Base-by-base conservation (phyloP, 129 eudicot genomes). In the Smallanthus sonchifolius region DNA sequence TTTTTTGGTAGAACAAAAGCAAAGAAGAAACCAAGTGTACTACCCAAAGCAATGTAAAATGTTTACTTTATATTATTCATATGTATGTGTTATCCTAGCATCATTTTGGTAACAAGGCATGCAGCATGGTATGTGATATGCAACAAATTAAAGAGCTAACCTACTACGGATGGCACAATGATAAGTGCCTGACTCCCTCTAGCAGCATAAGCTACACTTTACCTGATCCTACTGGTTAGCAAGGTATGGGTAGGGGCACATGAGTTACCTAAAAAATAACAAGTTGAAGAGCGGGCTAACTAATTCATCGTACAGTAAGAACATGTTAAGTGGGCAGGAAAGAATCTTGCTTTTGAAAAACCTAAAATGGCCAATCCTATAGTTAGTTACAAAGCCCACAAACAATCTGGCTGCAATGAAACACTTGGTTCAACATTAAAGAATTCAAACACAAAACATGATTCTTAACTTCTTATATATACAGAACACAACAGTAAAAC, bases 1-100 rank as follows among this genome's bases (percentile, higher is more conserved):
- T 79, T 92, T 83, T 87, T 92, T 64, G 84, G 88, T 47, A 89
- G 88, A 81, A 73, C 82, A 47, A 89, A 78, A 80, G 70, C 77
- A 10, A 87, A 80, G 75, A 87, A 86, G 79, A 84, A 83, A 82
- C 42, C 83, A 36, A 78, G 51, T 28, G 43, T 73, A 37, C 40
- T 62, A 73, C 43, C 87, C 2, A 80, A 77, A 80, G 24, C 77
- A 43, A 51, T 82, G 84, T 85, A 82, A 81, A 19, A 49, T 55
- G 55, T 78, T 45, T 24, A 54, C 55, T 69, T 56, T 69, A 43
- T 44, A 55, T 36, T 19, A 48, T 19, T 2, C 2, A 13, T 16
- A 13, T 51, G 47, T 70, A 70, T 70, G 47, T 51, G 45, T 51
- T 17, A 75, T 34, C 61, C 47, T 64, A 39, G 61, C 40, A 55